Conservation (phyloP, 1,284 basidiomycete species). For the Puccinia hordei region DNA sequence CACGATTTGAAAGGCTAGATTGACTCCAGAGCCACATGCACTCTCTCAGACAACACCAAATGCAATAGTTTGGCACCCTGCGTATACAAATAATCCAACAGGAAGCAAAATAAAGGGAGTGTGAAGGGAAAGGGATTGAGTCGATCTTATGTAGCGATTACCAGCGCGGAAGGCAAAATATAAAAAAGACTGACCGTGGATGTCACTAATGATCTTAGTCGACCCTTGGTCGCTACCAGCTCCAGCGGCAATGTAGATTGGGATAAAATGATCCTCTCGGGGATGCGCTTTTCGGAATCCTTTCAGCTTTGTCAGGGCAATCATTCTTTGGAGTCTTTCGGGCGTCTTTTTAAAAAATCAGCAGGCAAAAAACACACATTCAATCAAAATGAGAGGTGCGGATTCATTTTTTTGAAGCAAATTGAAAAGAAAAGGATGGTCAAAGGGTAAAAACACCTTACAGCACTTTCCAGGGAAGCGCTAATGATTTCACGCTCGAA, state of each 20-base stretch:
- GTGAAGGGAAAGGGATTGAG: background rate
- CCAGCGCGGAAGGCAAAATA: background rate
- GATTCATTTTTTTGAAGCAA: background rate
- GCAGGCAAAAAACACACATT: background rate
- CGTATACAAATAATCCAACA: background rate
- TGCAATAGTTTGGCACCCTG: slow-evolving; percentile 34
- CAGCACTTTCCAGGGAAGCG: slow-evolving; percentile 63
- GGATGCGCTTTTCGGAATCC: slow-evolving; percentile 71
- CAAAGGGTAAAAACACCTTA: background rate
- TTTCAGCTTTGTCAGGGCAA: slow-evolving; percentile 65
- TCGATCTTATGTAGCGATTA: background rate
- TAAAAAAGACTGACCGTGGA: slow-evolving; percentile 32
- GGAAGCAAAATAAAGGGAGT: background rate
- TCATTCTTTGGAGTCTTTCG: slow-evolving; percentile 63
- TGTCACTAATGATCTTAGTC: slow-evolving; percentile 10
- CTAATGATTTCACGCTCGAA: slow-evolving; percentile 68
- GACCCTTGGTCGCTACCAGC: slow-evolving; percentile 29
- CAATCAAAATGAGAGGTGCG: background rate
- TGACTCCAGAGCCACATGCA: background rate
- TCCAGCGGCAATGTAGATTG: slow-evolving; percentile 49
- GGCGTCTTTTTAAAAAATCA: slow-evolving; percentile 58
- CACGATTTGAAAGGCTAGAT: too few species aligned
- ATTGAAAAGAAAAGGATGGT: background rate
- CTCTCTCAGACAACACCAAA: slow-evolving; percentile 29
- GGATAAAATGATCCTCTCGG: slow-evolving; percentile 56